A percentile compares a stretch with the other conserved stretches of the same genome.
Evolutionary conservation across 768 basidiomycete species (phyloP).

Genomic region (Artomyces pyxidatus): DNA sequence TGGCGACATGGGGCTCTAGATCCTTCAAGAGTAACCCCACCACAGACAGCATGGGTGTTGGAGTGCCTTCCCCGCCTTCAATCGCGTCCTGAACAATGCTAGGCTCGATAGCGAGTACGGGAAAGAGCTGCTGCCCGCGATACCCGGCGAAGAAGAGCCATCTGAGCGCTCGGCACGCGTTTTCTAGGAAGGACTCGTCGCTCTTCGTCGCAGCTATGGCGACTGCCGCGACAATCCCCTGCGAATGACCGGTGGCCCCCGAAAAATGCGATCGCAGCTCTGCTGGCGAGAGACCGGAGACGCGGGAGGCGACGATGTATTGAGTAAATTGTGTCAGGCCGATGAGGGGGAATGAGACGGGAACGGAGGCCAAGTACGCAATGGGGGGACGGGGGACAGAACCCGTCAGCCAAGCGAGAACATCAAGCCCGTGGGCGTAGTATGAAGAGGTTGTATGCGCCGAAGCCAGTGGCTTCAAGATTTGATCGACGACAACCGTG

Average conservation of each 20-base stretch:
- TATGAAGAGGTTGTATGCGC: slow-evolving; percentile 51
- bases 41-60: slow-evolving; percentile 90
- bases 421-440: slow-evolving; percentile 78
- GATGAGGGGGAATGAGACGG: slow-evolving; percentile 91
- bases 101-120: slow-evolving; percentile 83
- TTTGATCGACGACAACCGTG: slow-evolving; percentile 46
- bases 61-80: slow-evolving; percentile 88
- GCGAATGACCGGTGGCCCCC: slow-evolving; percentile 95
- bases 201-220: slow-evolving; percentile 74
- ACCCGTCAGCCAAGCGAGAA: slow-evolving; percentile 77
- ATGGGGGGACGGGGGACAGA: slow-evolving; percentile 62
- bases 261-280: slow-evolving; percentile 68
- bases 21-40: slow-evolving; percentile 71
- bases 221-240: slow-evolving; percentile 94
- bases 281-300: slow-evolving; percentile 68
- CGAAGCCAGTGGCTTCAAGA: slow-evolving; percentile 65
- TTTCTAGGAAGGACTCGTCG: slow-evolving; percentile 64
- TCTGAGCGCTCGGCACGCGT: slow-evolving; percentile 75
- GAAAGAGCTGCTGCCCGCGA: slow-evolving; percentile 92
- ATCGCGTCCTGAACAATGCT: slow-evolving; percentile 79
- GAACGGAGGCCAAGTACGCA: slow-evolving; percentile 86
- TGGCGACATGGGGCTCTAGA: slow-evolving; percentile 71
- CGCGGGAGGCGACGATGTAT: slow-evolving; percentile 75
- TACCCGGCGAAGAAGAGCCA: slow-evolving; percentile 94
- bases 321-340: slow-evolving; percentile 94